These are phyloP conservation scores for Yarrowia osloensis DNA, from an alignment of 805 yeast species.

Conservation along the genomic window DNA sequence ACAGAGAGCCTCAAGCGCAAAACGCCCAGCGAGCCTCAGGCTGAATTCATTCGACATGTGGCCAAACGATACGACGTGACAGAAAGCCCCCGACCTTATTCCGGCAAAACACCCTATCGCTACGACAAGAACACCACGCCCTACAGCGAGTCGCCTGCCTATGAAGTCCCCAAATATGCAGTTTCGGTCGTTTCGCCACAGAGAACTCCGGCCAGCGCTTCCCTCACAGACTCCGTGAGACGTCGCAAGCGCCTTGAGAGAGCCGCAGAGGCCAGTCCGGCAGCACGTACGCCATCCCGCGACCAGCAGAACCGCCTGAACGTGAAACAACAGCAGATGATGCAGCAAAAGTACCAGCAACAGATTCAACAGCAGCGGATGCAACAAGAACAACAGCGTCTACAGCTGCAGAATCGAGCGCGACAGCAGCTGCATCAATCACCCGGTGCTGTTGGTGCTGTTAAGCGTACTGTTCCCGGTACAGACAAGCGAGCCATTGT, in stretches of 20 bases:
- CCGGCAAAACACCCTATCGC: slow-evolving; percentile 19
- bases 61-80: slow-evolving; percentile 26
- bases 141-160: slow-evolving; percentile 21
- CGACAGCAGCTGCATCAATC: neutral
- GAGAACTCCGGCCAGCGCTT: slow-evolving; percentile 1
- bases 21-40: slow-evolving; percentile 16
- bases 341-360: slow-evolving; percentile 18
- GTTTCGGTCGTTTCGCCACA: slow-evolving; percentile 8
- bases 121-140: slow-evolving; percentile 14
- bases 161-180: slow-evolving; percentile 11
- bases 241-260: slow-evolving; percentile 26
- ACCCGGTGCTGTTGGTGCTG: neutral
- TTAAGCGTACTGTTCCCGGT: neutral
- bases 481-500: neutral
- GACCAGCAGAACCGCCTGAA: neutral
- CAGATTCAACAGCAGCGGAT: slow-evolving; percentile 1
- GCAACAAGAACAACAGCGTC: neutral
- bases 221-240: slow-evolving; percentile 20
- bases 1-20: slow-evolving; percentile 19
- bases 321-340: slow-evolving; percentile 7
- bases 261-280: neutral
- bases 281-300: slow-evolving; percentile 14
- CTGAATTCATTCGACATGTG: slow-evolving; percentile 20
- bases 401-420: neutral
- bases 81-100: slow-evolving; percentile 11